Percentiles rank a stretch among this genome's conserved stretches.
Evolutionary conservation across 75 land plant species (phyloP).

Genomic region (Adiantum capillusveneris): DNA sequence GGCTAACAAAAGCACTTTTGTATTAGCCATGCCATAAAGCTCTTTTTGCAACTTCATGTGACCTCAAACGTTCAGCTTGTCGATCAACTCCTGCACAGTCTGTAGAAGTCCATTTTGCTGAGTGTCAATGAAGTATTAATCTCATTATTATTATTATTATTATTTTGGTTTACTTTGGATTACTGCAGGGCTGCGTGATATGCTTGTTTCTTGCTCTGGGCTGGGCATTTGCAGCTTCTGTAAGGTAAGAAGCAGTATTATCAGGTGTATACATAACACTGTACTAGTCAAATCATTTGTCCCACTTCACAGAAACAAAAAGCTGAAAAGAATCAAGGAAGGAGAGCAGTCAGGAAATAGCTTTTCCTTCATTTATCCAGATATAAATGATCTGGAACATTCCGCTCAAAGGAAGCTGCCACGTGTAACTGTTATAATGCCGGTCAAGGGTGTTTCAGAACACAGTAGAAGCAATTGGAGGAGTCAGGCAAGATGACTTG

Average conservation of each 20-base stretch:
- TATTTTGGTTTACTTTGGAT: too few relatives aligned
- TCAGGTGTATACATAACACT: not conserved
- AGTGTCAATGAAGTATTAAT: too few relatives aligned
- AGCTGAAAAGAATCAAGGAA: constrained; percentile 47
- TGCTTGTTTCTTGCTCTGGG: constrained; percentile 75
- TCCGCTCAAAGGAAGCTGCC: constrained; percentile 78
- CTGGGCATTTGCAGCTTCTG: constrained; percentile 72
- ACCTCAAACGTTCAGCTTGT: too few relatives aligned
- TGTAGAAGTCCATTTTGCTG: too few relatives aligned
- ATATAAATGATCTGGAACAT: constrained; percentile 80
- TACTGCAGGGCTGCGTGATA: constrained; percentile 65
- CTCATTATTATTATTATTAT: too few relatives aligned
- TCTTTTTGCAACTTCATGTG: too few relatives aligned
- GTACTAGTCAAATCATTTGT: not conserved
- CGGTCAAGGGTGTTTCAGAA: constrained; percentile 95
- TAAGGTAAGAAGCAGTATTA: constrained; percentile 41
- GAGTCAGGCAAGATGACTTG: constrained; percentile 56
- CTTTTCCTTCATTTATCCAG: constrained; percentile 66
- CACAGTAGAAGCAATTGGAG: constrained; percentile 94
- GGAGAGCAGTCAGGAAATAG: constrained; percentile 53
- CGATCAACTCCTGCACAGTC: too few relatives aligned
- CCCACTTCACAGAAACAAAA: constrained; percentile 45
- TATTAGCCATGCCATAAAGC: too few relatives aligned
- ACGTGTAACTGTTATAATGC: constrained; percentile 90
- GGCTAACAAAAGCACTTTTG: too few relatives aligned